These are phyloP conservation scores for Penicillium malachiteum DNA, from an alignment of 495 filamentous ascomycete species.

Conservation along the genomic window DNA sequence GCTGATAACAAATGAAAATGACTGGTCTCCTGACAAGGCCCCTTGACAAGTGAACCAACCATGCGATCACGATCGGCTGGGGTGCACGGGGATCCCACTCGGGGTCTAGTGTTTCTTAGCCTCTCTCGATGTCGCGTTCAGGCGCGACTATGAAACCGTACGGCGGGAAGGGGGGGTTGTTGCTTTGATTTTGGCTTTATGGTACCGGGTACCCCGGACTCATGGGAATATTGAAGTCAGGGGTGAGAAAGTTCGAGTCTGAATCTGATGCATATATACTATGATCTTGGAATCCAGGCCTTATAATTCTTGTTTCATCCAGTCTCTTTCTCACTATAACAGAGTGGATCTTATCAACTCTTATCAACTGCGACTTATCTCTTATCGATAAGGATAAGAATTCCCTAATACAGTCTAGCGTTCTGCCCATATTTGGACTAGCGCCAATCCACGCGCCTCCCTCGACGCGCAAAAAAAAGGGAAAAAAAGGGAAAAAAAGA, in stretches of 20 bases:
- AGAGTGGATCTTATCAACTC: not conserved
- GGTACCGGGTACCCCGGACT: not conserved
- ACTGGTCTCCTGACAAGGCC: slow-evolving; percentile 28
- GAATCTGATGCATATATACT: not conserved
- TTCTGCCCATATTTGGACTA: slow-evolving; percentile 12
- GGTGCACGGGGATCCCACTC: slow-evolving; percentile 9
- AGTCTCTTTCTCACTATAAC: not conserved
- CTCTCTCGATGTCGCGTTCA: slow-evolving; percentile 12
- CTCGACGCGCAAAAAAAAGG: slow-evolving; percentile 28
- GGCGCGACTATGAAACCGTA: slow-evolving; percentile 21
- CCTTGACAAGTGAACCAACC: slow-evolving; percentile 15
- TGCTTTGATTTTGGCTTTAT: not conserved
- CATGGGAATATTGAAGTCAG: not conserved
- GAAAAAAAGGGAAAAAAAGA: slow-evolving; percentile 14
- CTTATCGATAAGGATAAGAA: not conserved
- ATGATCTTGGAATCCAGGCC: not conserved
- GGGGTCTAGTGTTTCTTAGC: not conserved
- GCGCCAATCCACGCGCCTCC: slow-evolving; percentile 22
- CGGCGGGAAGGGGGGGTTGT: not conserved
- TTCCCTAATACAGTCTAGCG: slow-evolving; percentile 21
- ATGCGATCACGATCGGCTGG: slow-evolving; percentile 14
- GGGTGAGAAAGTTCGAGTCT: not conserved
- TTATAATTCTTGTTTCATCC: not conserved
- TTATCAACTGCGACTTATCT: slow-evolving; percentile 1
- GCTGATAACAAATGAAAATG: slow-evolving; percentile 26